Percentiles rank a stretch among this genome's conserved stretches.
Evolutionary conservation across 106 monocot species (phyloP).

Genomic region (Dactylorhiza incarnata): DNA sequence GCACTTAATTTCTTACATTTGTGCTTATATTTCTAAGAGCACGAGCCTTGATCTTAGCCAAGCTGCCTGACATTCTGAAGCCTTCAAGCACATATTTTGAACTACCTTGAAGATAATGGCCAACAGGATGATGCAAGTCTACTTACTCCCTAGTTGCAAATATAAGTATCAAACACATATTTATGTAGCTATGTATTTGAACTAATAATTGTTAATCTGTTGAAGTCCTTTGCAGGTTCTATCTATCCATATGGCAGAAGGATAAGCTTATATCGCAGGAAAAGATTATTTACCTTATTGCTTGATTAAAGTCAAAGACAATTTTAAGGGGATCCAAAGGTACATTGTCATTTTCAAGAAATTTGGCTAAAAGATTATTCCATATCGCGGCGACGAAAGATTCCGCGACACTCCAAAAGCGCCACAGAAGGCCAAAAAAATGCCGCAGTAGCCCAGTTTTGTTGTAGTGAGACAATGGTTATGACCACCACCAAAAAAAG

Average conservation of each 20-base stretch:
- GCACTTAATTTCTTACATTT: too few species aligned
- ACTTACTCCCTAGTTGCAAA: conserved; percentile 63
- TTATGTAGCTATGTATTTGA: not conserved
- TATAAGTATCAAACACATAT: too few species aligned
- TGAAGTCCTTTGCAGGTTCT: conserved; percentile 62
- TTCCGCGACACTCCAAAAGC: too few species aligned
- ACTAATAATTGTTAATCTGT: conserved; percentile 5
- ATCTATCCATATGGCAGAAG: conserved; percentile 90
- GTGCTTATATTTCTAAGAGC: too few species aligned
- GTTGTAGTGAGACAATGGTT: too few species aligned
- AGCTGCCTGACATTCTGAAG: too few species aligned
- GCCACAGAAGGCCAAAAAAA: too few species aligned
- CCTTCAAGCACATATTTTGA: conserved; percentile 84
- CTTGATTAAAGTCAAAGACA: conserved; percentile 75
- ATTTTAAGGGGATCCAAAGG: conserved; percentile 60
- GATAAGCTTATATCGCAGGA: conserved; percentile 61
- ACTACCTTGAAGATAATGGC: conserved; percentile 66
- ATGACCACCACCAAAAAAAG: too few species aligned
- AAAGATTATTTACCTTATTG: conserved; percentile 52
- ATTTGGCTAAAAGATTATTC: conserved; percentile 71
- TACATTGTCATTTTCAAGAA: conserved; percentile 45
- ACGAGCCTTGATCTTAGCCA: too few species aligned
- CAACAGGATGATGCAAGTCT: conserved; percentile 62
- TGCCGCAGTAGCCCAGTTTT: too few species aligned
- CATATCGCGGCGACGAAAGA: conserved; percentile 63